phyloP scores from a whole-genome alignment of 371 early-diverging fungal genomes.

The Apophysomyces ossiformis region DNA sequence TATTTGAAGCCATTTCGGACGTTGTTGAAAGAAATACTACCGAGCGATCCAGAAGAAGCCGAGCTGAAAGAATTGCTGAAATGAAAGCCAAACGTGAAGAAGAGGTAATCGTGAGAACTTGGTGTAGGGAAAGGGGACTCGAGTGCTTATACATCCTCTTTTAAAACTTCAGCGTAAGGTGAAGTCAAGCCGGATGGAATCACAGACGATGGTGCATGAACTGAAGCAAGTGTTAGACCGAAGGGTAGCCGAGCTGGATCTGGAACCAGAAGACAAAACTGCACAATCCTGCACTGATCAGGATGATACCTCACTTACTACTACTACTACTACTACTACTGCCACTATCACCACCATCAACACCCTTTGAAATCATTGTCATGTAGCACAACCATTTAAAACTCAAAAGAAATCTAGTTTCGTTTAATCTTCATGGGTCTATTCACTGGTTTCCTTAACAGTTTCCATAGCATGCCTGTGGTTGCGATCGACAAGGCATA shows the following conservation, averaged over 20 bases:
- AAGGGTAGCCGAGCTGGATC: slow-evolving; percentile 43
- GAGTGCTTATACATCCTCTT: background rate
- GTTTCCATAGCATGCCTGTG: slow-evolving; percentile 65
- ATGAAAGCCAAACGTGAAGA: slow-evolving; percentile 55
- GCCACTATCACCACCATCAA: background rate
- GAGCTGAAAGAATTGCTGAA: slow-evolving; percentile 64
- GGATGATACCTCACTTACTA: slow-evolving; percentile 1
- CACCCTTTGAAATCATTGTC: background rate
- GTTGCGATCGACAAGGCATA: slow-evolving; percentile 73
- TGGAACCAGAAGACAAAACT: slow-evolving; percentile 16
- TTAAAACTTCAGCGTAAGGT: slow-evolving; percentile 32
- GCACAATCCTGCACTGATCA: background rate
- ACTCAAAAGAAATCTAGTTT: slow-evolving; percentile 15
- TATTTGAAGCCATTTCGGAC: slow-evolving; percentile 51
- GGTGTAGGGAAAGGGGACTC: too few relatives aligned
- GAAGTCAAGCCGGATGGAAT: slow-evolving; percentile 35
- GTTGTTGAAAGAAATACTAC: slow-evolving; percentile 36
- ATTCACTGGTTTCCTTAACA: slow-evolving; percentile 49
- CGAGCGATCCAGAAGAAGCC: slow-evolving; percentile 47
- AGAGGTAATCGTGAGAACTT: slow-evolving; percentile 36
- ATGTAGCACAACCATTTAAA: background rate
- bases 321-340: background rate
- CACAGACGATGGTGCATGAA: slow-evolving; percentile 66
- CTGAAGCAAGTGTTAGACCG: slow-evolving; percentile 64
- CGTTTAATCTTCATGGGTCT: slow-evolving; percentile 43